Base-by-base conservation (phyloP, 495 filamentous ascomycete species). In the Cladorrhinum samala region DNA sequence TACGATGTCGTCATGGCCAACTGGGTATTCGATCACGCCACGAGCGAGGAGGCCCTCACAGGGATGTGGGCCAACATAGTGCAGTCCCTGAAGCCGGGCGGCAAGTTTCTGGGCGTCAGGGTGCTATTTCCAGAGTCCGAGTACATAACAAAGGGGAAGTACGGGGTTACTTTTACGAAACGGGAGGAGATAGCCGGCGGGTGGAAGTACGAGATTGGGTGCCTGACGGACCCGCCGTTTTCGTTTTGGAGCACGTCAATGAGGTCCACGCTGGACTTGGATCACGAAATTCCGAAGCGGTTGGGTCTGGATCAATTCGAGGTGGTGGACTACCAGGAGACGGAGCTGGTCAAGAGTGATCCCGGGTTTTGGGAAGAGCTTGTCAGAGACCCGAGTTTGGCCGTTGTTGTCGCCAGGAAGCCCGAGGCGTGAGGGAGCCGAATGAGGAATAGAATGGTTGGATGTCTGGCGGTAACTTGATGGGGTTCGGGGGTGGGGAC, bases 1-100 rank as follows among this genome's bases (percentile, higher is more conserved):
- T 72, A 72, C 47, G 67, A 68, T 36, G 41, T 72, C 17, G 67
- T 67, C 45, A 66, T 66, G 63, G 60, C 48, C 1, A 63, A 63
- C 24, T 66, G 59, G 59, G 18, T 65, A 1, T 52, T 72, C 24
- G 64, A 68, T 45, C 61, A 67, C 27, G 69, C 58, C 6, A 46
- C 37, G 1, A 53, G 46, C 33, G 9, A 53, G 1, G 54, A 52
- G 1, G 62, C 52, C 9, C 60, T 70, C 3, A 50, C 54, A 27
- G 69, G 47, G 23, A 67, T 72, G 63, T 65, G 61, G 57, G 42
- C 36, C 6, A 72, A 70, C 46, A 37, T 66, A 3, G 54, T 41
- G 0, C 16, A 41, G 17, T 49, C 56, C 18, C 40, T 68, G n/a
- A 67, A 68, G 57, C 50, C 59, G 0, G 68, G 64, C 2, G 68